These are phyloP conservation scores for Epichloe gansuensis DNA, from an alignment of 2,329 filamentous ascomycete species.

Conservation along the genomic window DNA sequence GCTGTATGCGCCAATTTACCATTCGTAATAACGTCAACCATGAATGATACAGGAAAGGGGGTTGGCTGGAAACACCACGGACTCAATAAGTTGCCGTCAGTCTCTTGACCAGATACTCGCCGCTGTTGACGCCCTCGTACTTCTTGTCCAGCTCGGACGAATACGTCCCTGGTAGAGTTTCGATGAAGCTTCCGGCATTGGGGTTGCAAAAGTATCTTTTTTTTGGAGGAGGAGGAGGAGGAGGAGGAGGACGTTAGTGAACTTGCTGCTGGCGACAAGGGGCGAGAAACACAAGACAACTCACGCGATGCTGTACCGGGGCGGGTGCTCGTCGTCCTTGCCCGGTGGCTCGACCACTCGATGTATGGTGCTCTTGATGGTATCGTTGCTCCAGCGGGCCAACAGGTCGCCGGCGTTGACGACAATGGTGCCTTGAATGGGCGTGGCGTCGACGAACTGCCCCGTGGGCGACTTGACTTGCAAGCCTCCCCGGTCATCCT, in stretches of 20 bases:
- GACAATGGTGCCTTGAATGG: constrained; percentile 69
- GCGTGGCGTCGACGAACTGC: constrained; percentile 69
- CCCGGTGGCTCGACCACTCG: constrained; percentile 75
- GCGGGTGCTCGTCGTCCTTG: constrained; percentile 48
- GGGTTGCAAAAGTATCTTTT: constrained; percentile 75
- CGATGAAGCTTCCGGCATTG: constrained; percentile 62
- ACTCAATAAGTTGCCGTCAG: constrained; percentile 58
- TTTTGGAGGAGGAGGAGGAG: neutral
- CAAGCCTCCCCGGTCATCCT: constrained; percentile 42
- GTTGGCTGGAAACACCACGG: no score
- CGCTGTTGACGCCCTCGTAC: constrained; percentile 64
- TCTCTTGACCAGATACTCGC: constrained; percentile 69
- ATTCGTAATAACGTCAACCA: no score
- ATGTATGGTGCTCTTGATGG: constrained; percentile 81
- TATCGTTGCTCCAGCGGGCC: constrained; percentile 81
- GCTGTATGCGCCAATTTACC: no score
- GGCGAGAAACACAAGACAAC: constrained; percentile 14
- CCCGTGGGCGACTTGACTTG: constrained; percentile 58
- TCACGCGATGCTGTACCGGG: constrained; percentile 74
- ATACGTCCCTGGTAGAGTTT: constrained; percentile 71
- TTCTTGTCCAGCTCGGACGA: constrained; percentile 54
- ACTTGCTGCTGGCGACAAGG: neutral
- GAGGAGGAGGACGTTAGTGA: neutral
- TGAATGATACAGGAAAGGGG: no score
- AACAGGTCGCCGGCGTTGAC: constrained; percentile 83